phyloP scores from a whole-genome alignment of 2,329 filamentous ascomycete species.

The Didymella keratinophila region DNA sequence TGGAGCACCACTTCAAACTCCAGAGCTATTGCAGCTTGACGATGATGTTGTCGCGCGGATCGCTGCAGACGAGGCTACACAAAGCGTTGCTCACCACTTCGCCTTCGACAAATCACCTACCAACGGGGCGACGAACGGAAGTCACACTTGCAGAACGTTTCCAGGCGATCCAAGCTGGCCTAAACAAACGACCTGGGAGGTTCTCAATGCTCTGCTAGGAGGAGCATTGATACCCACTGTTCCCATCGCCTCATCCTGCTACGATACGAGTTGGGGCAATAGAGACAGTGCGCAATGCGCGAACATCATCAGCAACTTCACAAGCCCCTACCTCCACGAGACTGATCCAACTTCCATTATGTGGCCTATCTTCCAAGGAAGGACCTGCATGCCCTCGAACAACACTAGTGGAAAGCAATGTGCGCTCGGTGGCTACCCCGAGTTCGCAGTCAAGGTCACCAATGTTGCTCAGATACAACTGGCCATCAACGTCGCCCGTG shows the following conservation, averaged over 20 bases:
- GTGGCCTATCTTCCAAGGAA: constrained; percentile 29
- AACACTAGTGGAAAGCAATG: constrained; percentile 9
- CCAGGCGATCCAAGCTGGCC: not conserved
- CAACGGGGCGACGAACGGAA: not conserved
- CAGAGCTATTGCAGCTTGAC: not conserved
- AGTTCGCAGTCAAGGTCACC: constrained; percentile 20
- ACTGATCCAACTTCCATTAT: constrained; percentile 28
- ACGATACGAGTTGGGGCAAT: not conserved
- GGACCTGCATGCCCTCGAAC: constrained; percentile 25
- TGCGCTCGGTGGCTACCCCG: constrained; percentile 15
- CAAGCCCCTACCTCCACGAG: constrained; percentile 17
- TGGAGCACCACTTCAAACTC: not conserved
- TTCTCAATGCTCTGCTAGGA: not conserved
- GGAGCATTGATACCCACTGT: not conserved
- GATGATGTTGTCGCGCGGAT: not conserved
- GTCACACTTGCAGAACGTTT: not conserved
- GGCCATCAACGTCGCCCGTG: constrained; percentile 21
- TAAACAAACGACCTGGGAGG: not conserved
- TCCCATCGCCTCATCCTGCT: not conserved
- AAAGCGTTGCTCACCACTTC: not conserved
- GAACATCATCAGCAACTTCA: constrained; percentile 20
- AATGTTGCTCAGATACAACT: constrained; percentile 22
- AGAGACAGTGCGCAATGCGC: not conserved
- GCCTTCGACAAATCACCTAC: not conserved
- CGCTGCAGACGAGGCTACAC: not conserved